A percentile compares a stretch with the other conserved stretches of the same genome.
These are phyloP conservation scores for Heterobasidion parviporum DNA, from an alignment of 1,284 basidiomycete species.

Conservation along the genomic window DNA sequence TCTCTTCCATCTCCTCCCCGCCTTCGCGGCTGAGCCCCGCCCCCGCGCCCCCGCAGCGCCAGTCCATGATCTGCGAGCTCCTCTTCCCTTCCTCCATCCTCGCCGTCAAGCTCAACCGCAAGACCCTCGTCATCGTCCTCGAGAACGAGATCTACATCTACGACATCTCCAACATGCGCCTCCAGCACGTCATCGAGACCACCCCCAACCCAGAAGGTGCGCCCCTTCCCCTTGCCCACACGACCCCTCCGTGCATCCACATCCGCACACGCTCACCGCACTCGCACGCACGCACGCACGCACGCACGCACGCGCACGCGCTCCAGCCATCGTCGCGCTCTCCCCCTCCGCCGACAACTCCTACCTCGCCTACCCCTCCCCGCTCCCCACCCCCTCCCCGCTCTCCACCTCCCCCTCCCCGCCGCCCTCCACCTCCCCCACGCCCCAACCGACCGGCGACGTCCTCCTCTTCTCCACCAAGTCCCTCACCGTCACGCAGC, in stretches of 20 bases:
- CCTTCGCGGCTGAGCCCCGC: not conserved
- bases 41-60: constrained; percentile 47
- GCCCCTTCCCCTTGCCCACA: constrained; percentile 3
- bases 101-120: constrained; percentile 93
- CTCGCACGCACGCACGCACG: not conserved
- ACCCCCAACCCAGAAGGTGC: constrained; percentile 90
- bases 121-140: constrained; percentile 91
- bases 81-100: constrained; percentile 95
- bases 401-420: constrained; percentile 38
- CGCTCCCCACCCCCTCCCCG: constrained; percentile 77
- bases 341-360: constrained; percentile 94
- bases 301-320: not conserved
- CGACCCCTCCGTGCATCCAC: not conserved
- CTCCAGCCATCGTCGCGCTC: constrained; percentile 84
- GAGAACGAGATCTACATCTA: constrained; percentile 98
- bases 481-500: constrained; percentile 85
- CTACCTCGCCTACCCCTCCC: constrained; percentile 93
- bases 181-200: constrained; percentile 96
- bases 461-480: constrained; percentile 92
- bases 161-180: constrained; percentile 97
- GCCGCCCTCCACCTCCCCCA: constrained; percentile 24
- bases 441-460: constrained; percentile 60
- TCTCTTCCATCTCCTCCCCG: not conserved
- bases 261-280: not conserved
- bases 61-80: constrained; percentile 98